Evolutionary conservation across 2,329 filamentous ascomycete genomes (phyloP).

Genomic region (Sclerotinia minor): DNA sequence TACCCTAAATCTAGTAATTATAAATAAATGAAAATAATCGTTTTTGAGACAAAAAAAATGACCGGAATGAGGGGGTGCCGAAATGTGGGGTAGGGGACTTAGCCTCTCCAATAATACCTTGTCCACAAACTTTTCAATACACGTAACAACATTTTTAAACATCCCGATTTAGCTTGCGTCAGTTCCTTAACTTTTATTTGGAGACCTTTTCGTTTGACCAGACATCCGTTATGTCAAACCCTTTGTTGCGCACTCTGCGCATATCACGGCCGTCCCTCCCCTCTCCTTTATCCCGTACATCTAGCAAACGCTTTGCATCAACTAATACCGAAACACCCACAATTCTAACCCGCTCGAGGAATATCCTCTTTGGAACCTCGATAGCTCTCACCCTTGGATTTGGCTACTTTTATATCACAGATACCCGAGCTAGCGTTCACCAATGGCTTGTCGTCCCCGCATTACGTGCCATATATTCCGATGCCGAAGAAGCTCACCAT

Average conservation of each 20-base stretch:
- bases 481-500: constrained; percentile 92
- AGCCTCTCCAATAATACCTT: no score
- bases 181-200: background rate
- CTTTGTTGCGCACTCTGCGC: constrained; percentile 21
- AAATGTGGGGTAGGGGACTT: no score
- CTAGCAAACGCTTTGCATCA: constrained; percentile 31
- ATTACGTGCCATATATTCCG: constrained; percentile 65
- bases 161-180: background rate
- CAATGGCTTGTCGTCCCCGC: constrained; percentile 65
- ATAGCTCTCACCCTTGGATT: constrained; percentile 50
- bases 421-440: constrained; percentile 71
- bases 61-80: no score
- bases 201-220: background rate
- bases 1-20: no score
- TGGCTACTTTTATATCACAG: constrained; percentile 69
- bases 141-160: background rate
- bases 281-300: constrained; percentile 18
- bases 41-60: no score
- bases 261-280: constrained; percentile 1
- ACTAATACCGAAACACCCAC: constrained; percentile 40
- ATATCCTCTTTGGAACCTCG: constrained; percentile 54
- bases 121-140: no score
- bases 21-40: no score
- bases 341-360: constrained; percentile 48
- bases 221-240: constrained; percentile 23